Base-by-base conservation (phyloP, 2,329 filamentous ascomycete species). In the Tolypocladium tropicale region DNA sequence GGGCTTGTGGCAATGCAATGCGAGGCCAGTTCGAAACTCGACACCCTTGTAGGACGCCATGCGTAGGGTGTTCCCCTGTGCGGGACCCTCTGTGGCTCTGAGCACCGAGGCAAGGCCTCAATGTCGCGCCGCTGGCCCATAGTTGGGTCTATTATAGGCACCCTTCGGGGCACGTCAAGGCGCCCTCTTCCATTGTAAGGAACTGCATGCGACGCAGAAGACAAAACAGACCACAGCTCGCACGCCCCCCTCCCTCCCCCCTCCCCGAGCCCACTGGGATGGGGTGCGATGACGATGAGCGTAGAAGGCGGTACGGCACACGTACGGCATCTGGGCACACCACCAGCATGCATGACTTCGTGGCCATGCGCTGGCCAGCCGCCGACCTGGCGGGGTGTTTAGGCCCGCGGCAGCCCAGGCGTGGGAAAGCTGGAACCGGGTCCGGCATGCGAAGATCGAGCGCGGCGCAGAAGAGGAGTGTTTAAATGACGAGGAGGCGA, bases 311-410 rank as follows among this genome's bases (percentile, higher is more conserved):
- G 52, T 53, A 49, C 52, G 53, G 57, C 57, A 52, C 53, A 50
- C 48, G 52, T 53, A 49, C 52, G 53, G 57, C 57, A 52, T 55
- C 53, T 52, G 43, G 34, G 52, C 36, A 55, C 49, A 53, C 56
- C 49, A 53, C 56, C 61, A 60, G 61, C 56, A 68, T 68, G 66
- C 66, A 68, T 53, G 60, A 60, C 56, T 64, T 62, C 63, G 66
- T 67, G 66, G 66, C 63, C 65, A 61, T 62, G 60, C 62, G 58
- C 58, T 62, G 61, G 59, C 58, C 53, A 62, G 53, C 57, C 53
- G 54, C 25, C 25, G 46, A 30, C 33, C 30, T 43, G 36, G 55
- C 32, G 39, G 23, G 53, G 51, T 48, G 43, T 28, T 28, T 36
- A 52, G 39, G 32, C 36, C 46, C 41, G 36, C 48, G 53, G 21